phyloP scores from a whole-genome alignment of 202 grass and related monocot genomes.

The Carex sylvatica region DNA sequence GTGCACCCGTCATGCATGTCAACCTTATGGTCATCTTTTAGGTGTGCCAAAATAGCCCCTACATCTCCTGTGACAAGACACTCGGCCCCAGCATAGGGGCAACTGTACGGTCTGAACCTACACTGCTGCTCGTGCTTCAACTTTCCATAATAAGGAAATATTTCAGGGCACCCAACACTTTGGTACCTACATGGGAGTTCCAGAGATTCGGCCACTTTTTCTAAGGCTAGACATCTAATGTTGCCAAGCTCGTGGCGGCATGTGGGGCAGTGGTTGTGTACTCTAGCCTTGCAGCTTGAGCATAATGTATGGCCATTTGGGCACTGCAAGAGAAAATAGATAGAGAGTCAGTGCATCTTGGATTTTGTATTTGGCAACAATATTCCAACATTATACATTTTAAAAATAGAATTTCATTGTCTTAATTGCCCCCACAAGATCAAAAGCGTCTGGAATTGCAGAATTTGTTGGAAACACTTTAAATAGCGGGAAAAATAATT shows the following conservation, averaged over 20 bases:
- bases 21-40: conserved; percentile 42
- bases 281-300: conserved; percentile 36
- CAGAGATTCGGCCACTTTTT: conserved; percentile 43
- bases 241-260: conserved; percentile 39
- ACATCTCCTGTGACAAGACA: conserved; percentile 37
- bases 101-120: conserved; percentile 37
- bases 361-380: background rate
- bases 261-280: conserved; percentile 40
- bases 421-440: background rate
- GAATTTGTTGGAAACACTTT: background rate
- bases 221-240: conserved; percentile 37
- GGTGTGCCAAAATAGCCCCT: conserved; percentile 29
- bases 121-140: conserved; percentile 37
- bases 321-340: conserved; percentile 30
- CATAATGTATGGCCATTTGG: conserved; percentile 41
- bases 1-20: conserved; percentile 44
- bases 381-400: background rate
- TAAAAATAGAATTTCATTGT: background rate
- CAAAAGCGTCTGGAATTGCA: background rate
- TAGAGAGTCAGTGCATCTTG: background rate
- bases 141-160: conserved; percentile 42
- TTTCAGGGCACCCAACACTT: conserved; percentile 31
- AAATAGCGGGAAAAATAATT: background rate
- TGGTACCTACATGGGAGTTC: conserved; percentile 36
- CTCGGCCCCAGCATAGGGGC: conserved; percentile 37